These are phyloP conservation scores for Penicillium crystallinum DNA, from an alignment of 495 filamentous ascomycete genomes.

Conservation along the genomic window DNA sequence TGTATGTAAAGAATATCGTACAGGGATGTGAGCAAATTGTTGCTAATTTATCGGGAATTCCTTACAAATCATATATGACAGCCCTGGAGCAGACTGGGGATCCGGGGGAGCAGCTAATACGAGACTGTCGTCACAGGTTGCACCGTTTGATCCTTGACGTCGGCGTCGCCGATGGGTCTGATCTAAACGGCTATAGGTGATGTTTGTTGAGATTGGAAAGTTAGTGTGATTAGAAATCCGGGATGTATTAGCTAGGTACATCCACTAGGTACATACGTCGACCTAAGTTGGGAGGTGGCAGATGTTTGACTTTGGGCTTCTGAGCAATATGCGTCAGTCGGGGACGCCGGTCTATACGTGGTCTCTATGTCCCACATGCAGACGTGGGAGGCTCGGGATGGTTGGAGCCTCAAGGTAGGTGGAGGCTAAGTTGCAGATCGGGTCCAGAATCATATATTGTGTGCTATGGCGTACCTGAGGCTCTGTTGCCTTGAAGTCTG, in stretches of 20 bases:
- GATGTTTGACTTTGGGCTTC: not conserved
- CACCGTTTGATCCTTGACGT: not conserved
- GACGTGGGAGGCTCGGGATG: not conserved
- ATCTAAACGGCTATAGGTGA: not conserved
- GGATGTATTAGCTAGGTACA: too few species aligned
- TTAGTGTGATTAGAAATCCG: too few species aligned
- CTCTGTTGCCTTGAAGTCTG: not conserved
- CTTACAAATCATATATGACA: too few species aligned
- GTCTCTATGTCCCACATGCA: not conserved
- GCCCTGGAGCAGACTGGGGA: not conserved
- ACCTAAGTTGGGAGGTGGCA: too few species aligned
- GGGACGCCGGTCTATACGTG: not conserved
- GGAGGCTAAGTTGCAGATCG: not conserved
- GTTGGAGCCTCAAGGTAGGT: not conserved
- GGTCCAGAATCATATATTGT: not conserved
- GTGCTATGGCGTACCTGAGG: not conserved
- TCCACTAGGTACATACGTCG: too few species aligned
- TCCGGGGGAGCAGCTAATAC: not conserved
- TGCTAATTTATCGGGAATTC: too few species aligned
- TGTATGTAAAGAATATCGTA: too few species aligned
- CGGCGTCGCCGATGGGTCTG: slow-evolving; percentile 1
- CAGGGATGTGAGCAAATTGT: too few species aligned
- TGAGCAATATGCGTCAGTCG: not conserved
- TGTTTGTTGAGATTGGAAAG: too few species aligned
- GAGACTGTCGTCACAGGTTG: not conserved